A percentile compares a stretch with the other conserved stretches of the same genome.
These are phyloP conservation scores for Alternaria novae-zelandiae DNA, from an alignment of 2,329 filamentous ascomycete genomes.

Conservation along the genomic window DNA sequence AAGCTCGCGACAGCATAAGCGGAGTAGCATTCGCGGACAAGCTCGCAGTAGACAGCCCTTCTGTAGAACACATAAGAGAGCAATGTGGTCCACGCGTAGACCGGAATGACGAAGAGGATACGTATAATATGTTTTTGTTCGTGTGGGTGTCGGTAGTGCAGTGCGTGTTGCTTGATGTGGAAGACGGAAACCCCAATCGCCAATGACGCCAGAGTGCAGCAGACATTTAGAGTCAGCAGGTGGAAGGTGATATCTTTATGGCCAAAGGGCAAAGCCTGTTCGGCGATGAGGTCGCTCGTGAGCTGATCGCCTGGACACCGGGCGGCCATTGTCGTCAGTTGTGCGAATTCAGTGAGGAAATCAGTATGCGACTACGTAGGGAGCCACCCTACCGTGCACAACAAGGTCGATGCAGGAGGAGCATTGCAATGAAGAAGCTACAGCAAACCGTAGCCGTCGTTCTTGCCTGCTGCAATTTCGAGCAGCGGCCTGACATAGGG, in stretches of 20 bases:
- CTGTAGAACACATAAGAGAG: constrained; percentile 76
- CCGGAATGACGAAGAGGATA: constrained; percentile 85
- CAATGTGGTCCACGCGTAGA: constrained; percentile 78
- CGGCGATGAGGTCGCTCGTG: background rate
- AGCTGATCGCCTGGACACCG: background rate
- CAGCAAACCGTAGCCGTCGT: background rate
- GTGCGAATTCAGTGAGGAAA: background rate
- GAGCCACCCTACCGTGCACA: background rate
- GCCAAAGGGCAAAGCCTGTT: background rate
- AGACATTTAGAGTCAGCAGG: constrained; percentile 61
- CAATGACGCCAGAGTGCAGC: constrained; percentile 60
- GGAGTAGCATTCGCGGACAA: constrained; percentile 85
- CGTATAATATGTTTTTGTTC: constrained; percentile 78
- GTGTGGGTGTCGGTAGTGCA: constrained; percentile 64
- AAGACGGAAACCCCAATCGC: constrained; percentile 59
- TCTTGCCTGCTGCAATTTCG: background rate
- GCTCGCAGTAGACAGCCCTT: constrained; percentile 80
- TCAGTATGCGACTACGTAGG: background rate
- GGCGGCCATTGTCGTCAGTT: background rate
- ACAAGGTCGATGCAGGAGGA: background rate
- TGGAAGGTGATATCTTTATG: constrained; percentile 62
- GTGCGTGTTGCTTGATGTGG: constrained; percentile 64
- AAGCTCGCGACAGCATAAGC: constrained; percentile 88
- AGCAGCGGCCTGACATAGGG: background rate
- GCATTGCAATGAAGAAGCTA: background rate